A percentile compares a stretch with the other conserved stretches of the same genome.
phyloP scores from a whole-genome alignment of 2,329 filamentous ascomycete genomes.

The Cladorrhinum sp. region DNA sequence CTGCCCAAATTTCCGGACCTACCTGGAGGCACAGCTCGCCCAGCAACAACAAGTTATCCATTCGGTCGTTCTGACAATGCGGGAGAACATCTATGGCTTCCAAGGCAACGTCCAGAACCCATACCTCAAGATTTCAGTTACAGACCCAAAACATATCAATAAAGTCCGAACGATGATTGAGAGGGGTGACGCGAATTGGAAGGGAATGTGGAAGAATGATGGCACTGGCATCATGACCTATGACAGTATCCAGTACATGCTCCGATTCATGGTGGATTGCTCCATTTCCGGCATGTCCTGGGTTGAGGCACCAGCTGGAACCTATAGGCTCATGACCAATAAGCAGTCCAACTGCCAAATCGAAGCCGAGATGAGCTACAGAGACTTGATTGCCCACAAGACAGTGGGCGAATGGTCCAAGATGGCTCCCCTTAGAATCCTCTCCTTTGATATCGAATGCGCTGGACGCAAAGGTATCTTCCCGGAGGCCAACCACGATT shows the following conservation, averaged over 20 bases:
- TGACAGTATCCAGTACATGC: conserved; percentile 91
- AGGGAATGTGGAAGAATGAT: conserved; percentile 71
- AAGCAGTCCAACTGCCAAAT: conserved; percentile 94
- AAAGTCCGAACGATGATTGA: conserved; percentile 75
- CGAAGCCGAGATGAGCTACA: conserved; percentile 81
- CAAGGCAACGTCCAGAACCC: conserved; percentile 90
- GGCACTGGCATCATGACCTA: conserved; percentile 79
- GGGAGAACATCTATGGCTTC: conserved; percentile 91
- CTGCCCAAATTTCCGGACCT: conserved; percentile 73
- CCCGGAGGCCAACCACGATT: conserved; percentile 85
- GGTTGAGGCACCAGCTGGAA: conserved; percentile 69
- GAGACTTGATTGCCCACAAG: conserved; percentile 80
- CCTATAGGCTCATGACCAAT: conserved; percentile 22
- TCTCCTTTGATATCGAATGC: conserved; percentile 99
- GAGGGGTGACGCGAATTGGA: conserved; percentile 77
- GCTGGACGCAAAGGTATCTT: conserved; percentile 97
- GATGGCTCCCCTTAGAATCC: conserved; percentile 87
- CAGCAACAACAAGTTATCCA: conserved; percentile 72
- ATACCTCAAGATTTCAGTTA: conserved; percentile 91
- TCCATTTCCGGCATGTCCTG: conserved; percentile 96
- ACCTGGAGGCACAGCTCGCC: conserved; percentile 75
- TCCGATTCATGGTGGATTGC: conserved; percentile 97
- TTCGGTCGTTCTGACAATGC: conserved; percentile 75
- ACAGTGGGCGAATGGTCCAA: conserved; percentile 95
- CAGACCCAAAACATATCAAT: conserved; percentile 79